Evolutionary conservation across 345 rosid species (phyloP), one percentile per base, ranked within the genome.

Genomic region (Aquilaria yunnanensis): DNA sequence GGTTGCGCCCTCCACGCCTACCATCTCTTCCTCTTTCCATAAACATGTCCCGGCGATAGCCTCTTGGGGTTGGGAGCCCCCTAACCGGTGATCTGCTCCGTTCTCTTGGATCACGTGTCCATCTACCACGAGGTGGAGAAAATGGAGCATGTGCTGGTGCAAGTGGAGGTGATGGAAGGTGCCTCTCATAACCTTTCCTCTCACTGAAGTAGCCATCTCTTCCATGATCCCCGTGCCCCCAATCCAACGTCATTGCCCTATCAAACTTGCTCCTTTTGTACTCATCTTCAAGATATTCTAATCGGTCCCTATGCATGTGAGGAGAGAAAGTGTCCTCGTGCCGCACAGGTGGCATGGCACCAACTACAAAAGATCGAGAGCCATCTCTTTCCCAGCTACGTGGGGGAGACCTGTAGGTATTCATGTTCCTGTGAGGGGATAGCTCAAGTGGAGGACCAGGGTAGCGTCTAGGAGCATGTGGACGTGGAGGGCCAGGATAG

Each of bases 11-110:
- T 57, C 71, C 79, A 30, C 80, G 83, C 30, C 73, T 72, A 63
- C 79, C 89, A 5, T 81, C 89, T 54, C 87, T 76, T 57, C 80
- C 87, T 29, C 87, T 71, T 8, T 78, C 89, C 70, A 84, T 41
- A 63, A 75, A 77, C 67, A 77, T 56, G 37, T 88, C 90, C 33
- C 82, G 84, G 6, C 77, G 85, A 60, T 76, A 77, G 54, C 80
- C 85, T 63, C 78, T 86, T 2, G 68, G 70, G 32, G 77, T 80
- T 1, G 65, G 83, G 12, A 34, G 74, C 8, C 76, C 86, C 66
- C 91, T 83, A 47, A 78, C 7, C 0, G 94, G 97, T 0, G 97
- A 88, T 54, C 96, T 81, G 75, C 92, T 89, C 75, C 96, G 85
- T 69, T 87, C 95, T 70, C 96, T 87, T 47, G 75, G 12, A 55